phyloP scores from a whole-genome alignment of 2,329 filamentous ascomycete genomes.

The Bretziella fagacearum region DNA sequence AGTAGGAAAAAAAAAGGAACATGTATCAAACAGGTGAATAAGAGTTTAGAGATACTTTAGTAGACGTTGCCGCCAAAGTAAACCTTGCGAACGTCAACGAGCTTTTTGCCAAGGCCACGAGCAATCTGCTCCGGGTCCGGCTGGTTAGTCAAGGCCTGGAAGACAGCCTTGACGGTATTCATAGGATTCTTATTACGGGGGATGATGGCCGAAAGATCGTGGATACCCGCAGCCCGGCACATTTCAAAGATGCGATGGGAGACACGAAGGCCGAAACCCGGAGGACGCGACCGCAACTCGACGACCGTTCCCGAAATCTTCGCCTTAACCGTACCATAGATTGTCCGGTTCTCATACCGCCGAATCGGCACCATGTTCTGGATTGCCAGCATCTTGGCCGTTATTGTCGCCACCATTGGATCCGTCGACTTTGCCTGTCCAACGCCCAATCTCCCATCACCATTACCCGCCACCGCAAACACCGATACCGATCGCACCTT shows the following conservation, averaged over 20 bases:
- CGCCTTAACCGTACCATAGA: conserved; percentile 64
- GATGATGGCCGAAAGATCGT: conserved; percentile 70
- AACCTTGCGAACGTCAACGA: conserved; percentile 91
- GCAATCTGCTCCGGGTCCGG: conserved; percentile 80
- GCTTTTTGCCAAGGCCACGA: conserved; percentile 74
- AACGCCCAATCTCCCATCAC: conserved; percentile 68
- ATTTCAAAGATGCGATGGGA: conserved; percentile 90
- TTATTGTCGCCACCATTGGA: conserved; percentile 44
- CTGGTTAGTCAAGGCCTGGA: conserved; percentile 68
- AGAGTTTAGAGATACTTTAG: conserved; percentile 21
- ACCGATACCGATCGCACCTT: conserved; percentile 68
- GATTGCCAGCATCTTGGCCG: conserved; percentile 68
- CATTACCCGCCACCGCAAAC: conserved; percentile 72
- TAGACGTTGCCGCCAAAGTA: conserved; percentile 75
- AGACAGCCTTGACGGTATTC: conserved; percentile 91
- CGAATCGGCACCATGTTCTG: conserved; percentile 85
- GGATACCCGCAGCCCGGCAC: conserved; percentile 69
- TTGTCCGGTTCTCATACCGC: conserved; percentile 81
- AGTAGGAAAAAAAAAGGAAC: not conserved
- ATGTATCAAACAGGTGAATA: not conserved
- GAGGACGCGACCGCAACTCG: conserved; percentile 63
- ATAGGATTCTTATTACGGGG: conserved; percentile 83
- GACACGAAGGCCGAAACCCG: conserved; percentile 92
- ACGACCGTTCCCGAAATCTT: conserved; percentile 85
- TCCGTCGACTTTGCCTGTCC: conserved; percentile 83